Base-by-base conservation (phyloP, 1,284 basidiomycete genomes). In the Pseudozyma hubeiensis region DNA sequence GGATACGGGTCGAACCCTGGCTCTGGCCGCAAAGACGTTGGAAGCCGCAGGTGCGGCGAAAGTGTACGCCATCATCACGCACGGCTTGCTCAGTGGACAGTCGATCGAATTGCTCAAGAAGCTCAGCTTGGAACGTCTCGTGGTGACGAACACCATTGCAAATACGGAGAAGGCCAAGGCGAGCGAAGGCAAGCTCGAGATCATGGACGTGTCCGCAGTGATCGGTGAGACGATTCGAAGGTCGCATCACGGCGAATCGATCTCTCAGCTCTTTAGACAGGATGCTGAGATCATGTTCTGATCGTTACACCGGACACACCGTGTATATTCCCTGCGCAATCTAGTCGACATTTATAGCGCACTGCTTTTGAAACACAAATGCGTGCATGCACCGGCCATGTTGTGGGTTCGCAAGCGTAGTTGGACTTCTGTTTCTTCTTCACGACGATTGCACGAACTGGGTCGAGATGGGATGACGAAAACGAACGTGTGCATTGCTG, bases 181-280 rank as follows among this genome's bases (percentile, higher is more conserved):
- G 80, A 69, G 85, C 48, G 77, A 81, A 19, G 87, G 55, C 88
- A 85, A 86, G 69, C 79, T 89, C 58, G 87, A 88, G 62, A 85
- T 86, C 37, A 86, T 99, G 81, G 96, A 98, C 85, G 90, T 98
- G 75, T 91, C 91, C 67, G 90, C 93, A 1, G 92, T 93, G 45
- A 91, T 99, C 61, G 93, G 95, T 10, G 96, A 99, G 87, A 94
- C 92, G 81, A 97, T 99, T 74, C 91, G 97, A 49, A 88, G 96
- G 76, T 97, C 94, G 19, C 96, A 99, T 86, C 98, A 99, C 77
- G 96, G 96, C 72, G 92, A 97, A 87, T 85, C 79, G 30, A 85
- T 86, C 62, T 85, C 81, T 16, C 75, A 82, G 41, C 76, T 84
- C 53, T 84, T 84, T 50, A 65, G 75, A 14, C 82, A 84, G 48